Evolutionary conservation across 2,329 filamentous ascomycete genomes (phyloP).

Genomic region (Bertia moriformis): DNA sequence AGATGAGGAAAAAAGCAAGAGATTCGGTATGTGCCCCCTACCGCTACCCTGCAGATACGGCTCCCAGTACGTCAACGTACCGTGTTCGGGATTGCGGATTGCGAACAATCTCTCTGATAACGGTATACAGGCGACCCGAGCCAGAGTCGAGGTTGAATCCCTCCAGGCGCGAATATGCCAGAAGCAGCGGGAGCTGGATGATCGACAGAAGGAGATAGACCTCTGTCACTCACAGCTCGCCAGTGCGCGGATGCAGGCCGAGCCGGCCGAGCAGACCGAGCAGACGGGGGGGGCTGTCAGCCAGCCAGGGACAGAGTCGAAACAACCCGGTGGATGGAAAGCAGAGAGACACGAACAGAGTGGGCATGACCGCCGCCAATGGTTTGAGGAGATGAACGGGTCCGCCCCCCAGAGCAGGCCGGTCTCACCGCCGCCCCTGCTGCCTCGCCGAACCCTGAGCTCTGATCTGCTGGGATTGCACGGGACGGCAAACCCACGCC

Average conservation of each 20-base stretch:
- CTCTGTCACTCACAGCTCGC: constrained; percentile 44
- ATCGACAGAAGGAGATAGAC: constrained; percentile 8
- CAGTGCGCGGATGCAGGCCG: constrained; percentile 46
- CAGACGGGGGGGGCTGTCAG: too few relatives aligned
- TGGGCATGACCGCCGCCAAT: constrained; percentile 27
- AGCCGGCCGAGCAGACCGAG: constrained; percentile 51
- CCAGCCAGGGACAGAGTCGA: constrained; percentile 37
- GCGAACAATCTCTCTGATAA: constrained; percentile 21
- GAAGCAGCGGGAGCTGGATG: constrained; percentile 46
- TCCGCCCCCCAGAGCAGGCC: constrained; percentile 33
- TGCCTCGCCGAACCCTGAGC: constrained; percentile 33
- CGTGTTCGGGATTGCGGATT: too few relatives aligned
- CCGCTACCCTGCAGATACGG: neutral
- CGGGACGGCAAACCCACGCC: constrained; percentile 24
- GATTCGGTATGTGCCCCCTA: constrained; percentile 55
- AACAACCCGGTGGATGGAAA: constrained; percentile 18
- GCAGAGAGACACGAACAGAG: constrained; percentile 23
- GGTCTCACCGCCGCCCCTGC: constrained; percentile 35
- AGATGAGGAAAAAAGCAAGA: constrained; percentile 76
- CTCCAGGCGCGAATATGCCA: constrained; percentile 47
- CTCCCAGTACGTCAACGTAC: neutral
- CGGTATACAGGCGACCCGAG: constrained; percentile 47
- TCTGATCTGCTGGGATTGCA: constrained; percentile 34
- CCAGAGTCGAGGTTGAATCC: constrained; percentile 74
- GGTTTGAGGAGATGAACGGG: constrained; percentile 33